These are phyloP conservation scores for Fusarium hostae DNA, from an alignment of 2,329 filamentous ascomycete genomes.

Conservation along the genomic window DNA sequence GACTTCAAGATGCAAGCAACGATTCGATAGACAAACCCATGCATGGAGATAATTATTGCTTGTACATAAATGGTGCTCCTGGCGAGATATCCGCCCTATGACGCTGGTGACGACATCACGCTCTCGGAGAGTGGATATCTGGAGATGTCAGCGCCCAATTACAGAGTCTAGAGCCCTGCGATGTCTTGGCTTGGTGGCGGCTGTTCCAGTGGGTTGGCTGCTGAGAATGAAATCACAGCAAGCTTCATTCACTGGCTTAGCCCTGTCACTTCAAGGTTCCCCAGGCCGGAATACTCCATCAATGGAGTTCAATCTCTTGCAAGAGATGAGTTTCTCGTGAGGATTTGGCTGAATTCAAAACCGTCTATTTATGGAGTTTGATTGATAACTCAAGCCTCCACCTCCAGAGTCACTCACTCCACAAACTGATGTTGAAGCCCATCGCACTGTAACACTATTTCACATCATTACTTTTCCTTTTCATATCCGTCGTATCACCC, in stretches of 20 bases:
- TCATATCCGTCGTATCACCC: conserved; percentile 27
- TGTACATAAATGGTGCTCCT: conserved; percentile 21
- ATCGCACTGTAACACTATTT: conserved; percentile 8
- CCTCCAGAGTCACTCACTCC: conserved; percentile 1
- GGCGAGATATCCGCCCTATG: conserved; percentile 43
- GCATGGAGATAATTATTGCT: conserved; percentile 1
- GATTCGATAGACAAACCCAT: conserved; percentile 16
- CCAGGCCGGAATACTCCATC: conserved; percentile 7
- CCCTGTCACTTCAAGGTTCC: conserved; percentile 23
- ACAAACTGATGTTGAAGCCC: background rate
- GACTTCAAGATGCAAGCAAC: conserved; percentile 3
- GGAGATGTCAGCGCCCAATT: conserved; percentile 13
- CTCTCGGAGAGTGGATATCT: conserved; percentile 12
- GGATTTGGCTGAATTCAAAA: background rate
- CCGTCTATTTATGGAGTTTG: conserved; percentile 6
- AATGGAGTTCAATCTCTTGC: background rate
- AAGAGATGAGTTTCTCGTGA: background rate
- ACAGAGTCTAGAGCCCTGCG: background rate
- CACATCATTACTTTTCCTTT: background rate
- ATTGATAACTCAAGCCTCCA: conserved; percentile 19
- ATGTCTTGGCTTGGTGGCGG: conserved; percentile 30
- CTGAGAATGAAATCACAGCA: conserved; percentile 28
- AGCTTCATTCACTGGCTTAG: conserved; percentile 2
- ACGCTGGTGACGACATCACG: conserved; percentile 46
- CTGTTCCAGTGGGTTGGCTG: conserved; percentile 35